Evolutionary conservation across 1,284 basidiomycete genomes (phyloP).

Genomic region (Phellinidium pouzarii): DNA sequence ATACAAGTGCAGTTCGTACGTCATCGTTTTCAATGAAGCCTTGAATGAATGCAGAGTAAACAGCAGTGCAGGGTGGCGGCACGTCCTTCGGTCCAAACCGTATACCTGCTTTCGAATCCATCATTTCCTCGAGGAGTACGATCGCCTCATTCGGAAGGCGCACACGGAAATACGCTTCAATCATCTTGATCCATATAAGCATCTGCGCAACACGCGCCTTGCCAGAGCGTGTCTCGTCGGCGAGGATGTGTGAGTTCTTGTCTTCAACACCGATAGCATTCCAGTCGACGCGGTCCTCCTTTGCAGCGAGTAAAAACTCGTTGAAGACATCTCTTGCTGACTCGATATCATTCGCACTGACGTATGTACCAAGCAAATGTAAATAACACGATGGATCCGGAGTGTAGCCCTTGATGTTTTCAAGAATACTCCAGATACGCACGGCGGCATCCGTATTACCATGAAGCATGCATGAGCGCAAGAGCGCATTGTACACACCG

Average conservation of each 20-base stretch:
- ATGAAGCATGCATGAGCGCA: constrained; percentile 60
- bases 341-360: constrained; percentile 43
- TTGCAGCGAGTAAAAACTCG: constrained; percentile 45
- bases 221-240: constrained; percentile 17
- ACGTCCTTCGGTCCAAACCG: constrained; percentile 35
- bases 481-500: constrained; percentile 46
- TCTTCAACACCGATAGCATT: constrained; percentile 19
- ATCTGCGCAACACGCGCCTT: constrained; percentile 32
- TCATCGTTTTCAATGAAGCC: constrained; percentile 65
- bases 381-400: constrained; percentile 44
- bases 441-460: constrained; percentile 59
- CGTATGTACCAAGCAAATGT: constrained; percentile 60
- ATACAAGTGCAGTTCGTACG: constrained; percentile 53
- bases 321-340: constrained; percentile 64
- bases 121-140: constrained; percentile 67
- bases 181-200: constrained; percentile 68
- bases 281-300: constrained; percentile 32
- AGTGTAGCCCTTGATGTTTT: constrained; percentile 37
- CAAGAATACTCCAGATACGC: constrained; percentile 62
- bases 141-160: constrained; percentile 62
- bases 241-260: constrained; percentile 18
- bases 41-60: constrained; percentile 59
- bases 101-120: constrained; percentile 40
- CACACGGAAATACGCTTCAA: constrained; percentile 66
- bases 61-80: constrained; percentile 54